phyloP scores from a whole-genome alignment of 495 filamentous ascomycete genomes.

The Penicillium diatomitis region DNA sequence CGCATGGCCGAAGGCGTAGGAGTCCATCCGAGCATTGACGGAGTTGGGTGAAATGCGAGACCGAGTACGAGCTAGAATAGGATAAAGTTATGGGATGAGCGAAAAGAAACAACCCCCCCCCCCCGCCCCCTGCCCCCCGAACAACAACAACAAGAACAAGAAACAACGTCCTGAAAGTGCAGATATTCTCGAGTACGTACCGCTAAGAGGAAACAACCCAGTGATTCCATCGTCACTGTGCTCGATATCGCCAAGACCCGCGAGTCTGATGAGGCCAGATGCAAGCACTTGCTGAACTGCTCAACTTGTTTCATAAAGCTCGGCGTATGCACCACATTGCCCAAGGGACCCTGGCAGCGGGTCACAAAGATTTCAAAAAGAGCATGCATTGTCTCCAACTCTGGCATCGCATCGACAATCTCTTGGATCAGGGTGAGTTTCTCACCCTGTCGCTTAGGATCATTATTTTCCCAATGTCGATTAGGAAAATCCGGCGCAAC shows the following conservation, averaged over 20 bases:
- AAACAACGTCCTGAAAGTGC: background rate
- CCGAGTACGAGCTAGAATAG: slow-evolving; percentile 5
- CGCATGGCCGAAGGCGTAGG: background rate
- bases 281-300: background rate
- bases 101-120: too few relatives aligned
- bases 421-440: slow-evolving; percentile 11
- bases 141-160: too few relatives aligned
- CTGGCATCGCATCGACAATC: slow-evolving; percentile 12
- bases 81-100: too few relatives aligned
- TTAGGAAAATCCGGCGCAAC: slow-evolving; percentile 3
- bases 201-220: slow-evolving; percentile 5
- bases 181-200: background rate
- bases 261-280: background rate
- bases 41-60: slow-evolving; percentile 5
- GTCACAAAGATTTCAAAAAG: slow-evolving; percentile 19
- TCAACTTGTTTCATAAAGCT: slow-evolving; percentile 13
- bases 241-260: background rate
- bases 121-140: too few relatives aligned
- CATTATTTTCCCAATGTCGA: slow-evolving; percentile 2
- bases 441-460: background rate
- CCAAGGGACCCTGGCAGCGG: slow-evolving; percentile 21
- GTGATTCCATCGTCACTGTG: slow-evolving; percentile 1
- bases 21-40: background rate
- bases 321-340: slow-evolving; percentile 17
- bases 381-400: slow-evolving; percentile 4